Conservation (phyloP, 2,329 filamentous ascomycete genomes). For the Lecanoromycetidae sp. region DNA sequence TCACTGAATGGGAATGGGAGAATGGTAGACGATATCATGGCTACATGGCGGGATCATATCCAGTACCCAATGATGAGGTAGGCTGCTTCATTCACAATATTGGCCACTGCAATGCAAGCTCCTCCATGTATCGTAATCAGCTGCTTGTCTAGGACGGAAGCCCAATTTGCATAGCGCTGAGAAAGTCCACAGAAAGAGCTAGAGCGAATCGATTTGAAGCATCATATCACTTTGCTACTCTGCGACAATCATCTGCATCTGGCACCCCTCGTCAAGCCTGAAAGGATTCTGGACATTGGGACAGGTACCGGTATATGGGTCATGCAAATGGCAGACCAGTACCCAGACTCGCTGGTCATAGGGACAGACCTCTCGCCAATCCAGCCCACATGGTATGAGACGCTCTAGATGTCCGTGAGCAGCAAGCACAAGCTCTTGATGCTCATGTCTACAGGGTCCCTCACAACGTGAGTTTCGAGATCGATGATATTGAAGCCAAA, state of each 20-base stretch:
- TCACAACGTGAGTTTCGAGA: conserved; percentile 34
- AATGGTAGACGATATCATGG: conserved; percentile 28
- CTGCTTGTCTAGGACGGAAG: not conserved
- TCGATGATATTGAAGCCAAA: conserved; percentile 30
- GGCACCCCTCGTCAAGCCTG: conserved; percentile 34
- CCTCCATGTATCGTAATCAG: no score
- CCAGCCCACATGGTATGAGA: conserved; percentile 21
- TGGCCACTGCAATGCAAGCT: no score
- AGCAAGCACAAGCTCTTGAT: not conserved
- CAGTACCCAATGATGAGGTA: conserved; percentile 19
- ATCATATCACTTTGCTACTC: conserved; percentile 41
- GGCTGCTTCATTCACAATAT: not conserved
- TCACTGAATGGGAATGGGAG: conserved; percentile 28
- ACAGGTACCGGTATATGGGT: conserved; percentile 57
- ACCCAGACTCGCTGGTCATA: conserved; percentile 26
- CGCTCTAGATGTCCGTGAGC: not conserved
- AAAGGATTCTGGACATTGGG: conserved; percentile 44
- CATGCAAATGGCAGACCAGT: conserved; percentile 46
- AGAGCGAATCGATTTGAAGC: conserved; percentile 43
- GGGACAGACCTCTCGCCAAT: conserved; percentile 28
- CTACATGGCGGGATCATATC: conserved; percentile 19
- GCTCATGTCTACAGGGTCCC: conserved; percentile 21
- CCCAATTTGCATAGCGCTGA: not conserved
- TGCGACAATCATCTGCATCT: conserved; percentile 35
- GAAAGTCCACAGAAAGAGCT: conserved; percentile 34